These are phyloP conservation scores for Xylaria flabelliformis DNA, from an alignment of 495 filamentous ascomycete genomes.

Conservation along the genomic window DNA sequence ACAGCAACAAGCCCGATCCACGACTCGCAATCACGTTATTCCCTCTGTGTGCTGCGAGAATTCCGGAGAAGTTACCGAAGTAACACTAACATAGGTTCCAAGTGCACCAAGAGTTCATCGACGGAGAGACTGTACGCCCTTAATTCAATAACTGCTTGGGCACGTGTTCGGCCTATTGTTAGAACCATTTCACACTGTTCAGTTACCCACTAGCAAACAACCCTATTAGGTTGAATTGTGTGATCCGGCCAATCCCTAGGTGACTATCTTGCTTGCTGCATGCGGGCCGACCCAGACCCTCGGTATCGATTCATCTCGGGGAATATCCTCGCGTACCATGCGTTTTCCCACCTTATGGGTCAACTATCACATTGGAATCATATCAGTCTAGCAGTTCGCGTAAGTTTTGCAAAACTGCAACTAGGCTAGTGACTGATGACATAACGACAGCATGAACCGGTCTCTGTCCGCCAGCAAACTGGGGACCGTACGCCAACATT, in stretches of 20 bases:
- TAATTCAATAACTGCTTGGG: neutral
- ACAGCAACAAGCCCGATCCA: neutral
- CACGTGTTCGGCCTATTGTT: neutral
- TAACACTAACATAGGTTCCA: neutral
- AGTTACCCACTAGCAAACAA: conserved; percentile 6
- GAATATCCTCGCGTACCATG: conserved; percentile 11
- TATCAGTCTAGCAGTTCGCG: conserved; percentile 11
- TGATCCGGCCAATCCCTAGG: conserved; percentile 16
- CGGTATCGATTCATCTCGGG: conserved; percentile 19
- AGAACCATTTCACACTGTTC: neutral
- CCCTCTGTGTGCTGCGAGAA: neutral
- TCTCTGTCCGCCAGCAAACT: neutral
- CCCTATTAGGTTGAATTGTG: conserved; percentile 5
- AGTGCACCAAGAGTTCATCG: neutral
- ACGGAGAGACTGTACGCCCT: neutral
- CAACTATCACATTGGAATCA: neutral
- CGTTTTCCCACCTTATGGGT: neutral
- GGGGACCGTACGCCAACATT: neutral
- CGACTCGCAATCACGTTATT: neutral
- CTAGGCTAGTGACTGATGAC: conserved; percentile 22
- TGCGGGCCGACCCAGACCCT: conserved; percentile 24
- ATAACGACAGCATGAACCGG: conserved; percentile 9
- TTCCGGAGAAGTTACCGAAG: conserved; percentile 8
- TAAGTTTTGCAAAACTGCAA: conserved; percentile 15
- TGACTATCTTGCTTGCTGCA: conserved; percentile 19